Conservation (phyloP, 176 grass and related monocot species). For the Hordeum marinum region DNA sequence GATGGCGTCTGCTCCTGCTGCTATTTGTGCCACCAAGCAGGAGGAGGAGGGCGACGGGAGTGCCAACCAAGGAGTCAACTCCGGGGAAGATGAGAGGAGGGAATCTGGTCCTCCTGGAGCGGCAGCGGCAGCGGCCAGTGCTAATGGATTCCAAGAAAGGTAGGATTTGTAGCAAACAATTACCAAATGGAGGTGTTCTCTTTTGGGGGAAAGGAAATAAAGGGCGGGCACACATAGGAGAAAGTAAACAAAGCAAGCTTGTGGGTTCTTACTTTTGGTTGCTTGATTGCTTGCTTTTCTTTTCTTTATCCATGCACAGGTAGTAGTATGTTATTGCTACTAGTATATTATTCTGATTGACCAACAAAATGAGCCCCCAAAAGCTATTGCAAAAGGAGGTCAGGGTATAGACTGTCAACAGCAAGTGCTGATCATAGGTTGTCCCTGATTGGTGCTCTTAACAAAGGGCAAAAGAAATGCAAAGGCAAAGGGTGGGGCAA, state of each 20-base stretch:
- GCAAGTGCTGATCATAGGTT: conserved; percentile 1
- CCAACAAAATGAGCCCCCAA: conserved; percentile 13
- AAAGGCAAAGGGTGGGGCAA: background rate
- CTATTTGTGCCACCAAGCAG: conserved; percentile 3
- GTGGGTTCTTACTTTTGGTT: background rate
- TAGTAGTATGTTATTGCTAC: background rate
- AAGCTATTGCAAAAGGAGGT: conserved; percentile 29
- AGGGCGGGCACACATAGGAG: background rate
- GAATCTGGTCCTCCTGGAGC: conserved; percentile 31
- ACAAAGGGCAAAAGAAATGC: conserved; percentile 6
- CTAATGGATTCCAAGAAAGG: conserved; percentile 62
- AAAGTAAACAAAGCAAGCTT: conserved; percentile 22
- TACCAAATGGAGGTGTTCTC: conserved; percentile 16
- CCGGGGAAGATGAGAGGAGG: conserved; percentile 30
- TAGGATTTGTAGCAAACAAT: conserved; percentile 40
- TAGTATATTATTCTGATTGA: conserved; percentile 9
- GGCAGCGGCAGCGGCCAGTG: conserved; percentile 29
- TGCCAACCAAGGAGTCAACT: conserved; percentile 49
- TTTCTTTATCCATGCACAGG: conserved; percentile 4
- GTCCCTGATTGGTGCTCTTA: conserved; percentile 7
- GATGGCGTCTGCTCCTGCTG: background rate
- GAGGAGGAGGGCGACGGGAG: background rate
- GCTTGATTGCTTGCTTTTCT: background rate
- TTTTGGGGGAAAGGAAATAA: conserved; percentile 38
- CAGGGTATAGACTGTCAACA: background rate